Evolutionary conservation across 805 yeast species (phyloP).

Genomic region (Wickerhamiella sorbophila): DNA sequence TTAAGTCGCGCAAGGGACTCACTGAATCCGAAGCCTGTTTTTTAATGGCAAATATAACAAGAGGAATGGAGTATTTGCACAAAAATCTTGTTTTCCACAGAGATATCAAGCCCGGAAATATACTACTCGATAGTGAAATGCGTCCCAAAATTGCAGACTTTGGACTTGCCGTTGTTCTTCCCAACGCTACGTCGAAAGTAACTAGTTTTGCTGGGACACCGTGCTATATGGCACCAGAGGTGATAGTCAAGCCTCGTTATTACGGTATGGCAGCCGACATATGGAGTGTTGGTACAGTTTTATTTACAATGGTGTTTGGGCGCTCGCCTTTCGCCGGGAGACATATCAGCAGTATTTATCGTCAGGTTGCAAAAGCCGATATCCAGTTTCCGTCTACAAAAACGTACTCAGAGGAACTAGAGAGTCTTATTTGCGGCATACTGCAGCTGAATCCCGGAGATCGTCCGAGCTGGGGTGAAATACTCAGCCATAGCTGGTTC

Average conservation of each 20-base stretch:
- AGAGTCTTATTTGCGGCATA: constrained; percentile 43
- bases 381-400: constrained; percentile 55
- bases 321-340: constrained; percentile 94
- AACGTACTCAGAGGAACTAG: constrained; percentile 54
- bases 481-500: constrained; percentile 19
- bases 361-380: constrained; percentile 68
- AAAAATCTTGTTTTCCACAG: constrained; percentile 83
- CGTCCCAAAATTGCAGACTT: constrained; percentile 90
- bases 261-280: constrained; percentile 91
- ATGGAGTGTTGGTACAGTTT: constrained; percentile 97
- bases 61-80: constrained; percentile 85
- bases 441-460: constrained; percentile 58
- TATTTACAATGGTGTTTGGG: constrained; percentile 79
- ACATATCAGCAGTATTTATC: constrained; percentile 78
- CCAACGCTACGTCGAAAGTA: constrained; percentile 55
- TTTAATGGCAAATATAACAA: constrained; percentile 77
- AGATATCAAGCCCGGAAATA: constrained; percentile 86
- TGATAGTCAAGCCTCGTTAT: constrained; percentile 46
- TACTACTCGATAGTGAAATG: constrained; percentile 85
- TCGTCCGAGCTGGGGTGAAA: constrained; percentile 67
- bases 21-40: constrained; percentile 84
- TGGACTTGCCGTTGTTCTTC: constrained; percentile 82
- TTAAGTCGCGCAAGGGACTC: constrained; percentile 62
- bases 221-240: constrained; percentile 96
- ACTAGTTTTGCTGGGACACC: constrained; percentile 96